A percentile compares a stretch with the other conserved stretches of the same genome.
Conservation (phyloP, 306 rosid genomes). For the Luffa acutangula region DNA sequence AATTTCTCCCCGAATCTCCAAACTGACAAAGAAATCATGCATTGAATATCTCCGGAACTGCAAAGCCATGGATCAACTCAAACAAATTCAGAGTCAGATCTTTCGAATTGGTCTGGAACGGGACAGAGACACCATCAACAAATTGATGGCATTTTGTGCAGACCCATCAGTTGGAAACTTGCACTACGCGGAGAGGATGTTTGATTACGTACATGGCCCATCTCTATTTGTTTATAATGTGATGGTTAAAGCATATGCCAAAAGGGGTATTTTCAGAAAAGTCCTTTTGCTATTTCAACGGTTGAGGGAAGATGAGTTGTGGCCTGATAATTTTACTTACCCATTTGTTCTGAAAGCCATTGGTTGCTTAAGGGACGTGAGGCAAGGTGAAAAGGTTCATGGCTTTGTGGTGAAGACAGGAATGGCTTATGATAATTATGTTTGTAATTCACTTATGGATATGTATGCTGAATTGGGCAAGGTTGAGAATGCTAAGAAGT, state of each 20-base stretch:
- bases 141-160: conserved; percentile 33
- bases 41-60: conserved; percentile 38
- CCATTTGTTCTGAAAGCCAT: conserved; percentile 61
- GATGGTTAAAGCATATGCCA: conserved; percentile 38
- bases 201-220: conserved; percentile 29
- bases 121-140: conserved; percentile 38
- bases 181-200: conserved; percentile 30
- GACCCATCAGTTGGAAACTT: conserved; percentile 36
- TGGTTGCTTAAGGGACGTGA: conserved; percentile 33
- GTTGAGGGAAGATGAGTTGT: conserved; percentile 32
- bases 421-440: conserved; percentile 43
- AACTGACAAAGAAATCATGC: conserved; percentile 16
- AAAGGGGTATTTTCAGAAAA: conserved; percentile 23
- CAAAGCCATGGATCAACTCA: conserved; percentile 42
- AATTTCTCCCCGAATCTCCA: background rate
- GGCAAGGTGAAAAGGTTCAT: conserved; percentile 47
- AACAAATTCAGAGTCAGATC: conserved; percentile 50
- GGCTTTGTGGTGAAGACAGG: conserved; percentile 47
- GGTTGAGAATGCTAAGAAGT: conserved; percentile 6
- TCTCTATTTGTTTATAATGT: conserved; percentile 41
- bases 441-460: conserved; percentile 61
- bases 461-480: conserved; percentile 49
- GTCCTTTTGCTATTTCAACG: conserved; percentile 31
- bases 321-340: conserved; percentile 62
- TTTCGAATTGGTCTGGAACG: conserved; percentile 40